phyloP scores from a whole-genome alignment of 1,284 basidiomycete genomes.

The Malassezia arunalokei region DNA sequence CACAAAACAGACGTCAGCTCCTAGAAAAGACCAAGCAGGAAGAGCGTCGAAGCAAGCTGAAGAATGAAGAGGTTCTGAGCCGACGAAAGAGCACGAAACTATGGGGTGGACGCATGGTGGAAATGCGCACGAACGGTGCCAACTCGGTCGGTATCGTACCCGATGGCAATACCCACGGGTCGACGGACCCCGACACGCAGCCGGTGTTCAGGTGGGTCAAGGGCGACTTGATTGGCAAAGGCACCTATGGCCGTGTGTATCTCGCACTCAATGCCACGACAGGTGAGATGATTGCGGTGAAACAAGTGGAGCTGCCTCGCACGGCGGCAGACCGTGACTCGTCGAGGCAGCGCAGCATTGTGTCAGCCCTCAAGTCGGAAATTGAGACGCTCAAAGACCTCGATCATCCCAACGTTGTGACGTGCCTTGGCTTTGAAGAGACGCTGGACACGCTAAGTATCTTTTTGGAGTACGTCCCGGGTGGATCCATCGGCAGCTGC shows the following conservation, averaged over 20 bases:
- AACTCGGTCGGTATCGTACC: constrained; percentile 29
- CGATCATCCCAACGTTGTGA: constrained; percentile 92
- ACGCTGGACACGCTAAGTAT: constrained; percentile 81
- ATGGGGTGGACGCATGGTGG: constrained; percentile 85
- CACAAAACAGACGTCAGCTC: constrained; percentile 52
- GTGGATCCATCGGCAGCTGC: constrained; percentile 87
- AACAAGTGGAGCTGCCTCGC: constrained; percentile 89
- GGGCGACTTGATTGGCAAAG: constrained; percentile 90
- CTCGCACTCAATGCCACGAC: constrained; percentile 94
- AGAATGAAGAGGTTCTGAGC: constrained; percentile 49
- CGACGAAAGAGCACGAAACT: constrained; percentile 82
- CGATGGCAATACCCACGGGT: constrained; percentile 7
- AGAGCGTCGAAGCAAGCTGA: constrained; percentile 48
- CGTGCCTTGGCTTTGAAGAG: constrained; percentile 83
- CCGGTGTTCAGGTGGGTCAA: constrained; percentile 93
- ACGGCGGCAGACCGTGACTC: constrained; percentile 82
- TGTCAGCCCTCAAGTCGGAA: constrained; percentile 83
- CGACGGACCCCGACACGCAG: constrained; percentile 8
- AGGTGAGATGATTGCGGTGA: constrained; percentile 98
- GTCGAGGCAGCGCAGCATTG: constrained; percentile 66
- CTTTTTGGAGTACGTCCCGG: constrained; percentile 69
- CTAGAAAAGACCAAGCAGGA: constrained; percentile 27
- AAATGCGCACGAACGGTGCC: constrained; percentile 57
- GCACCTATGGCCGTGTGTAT: constrained; percentile 91
- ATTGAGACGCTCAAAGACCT: constrained; percentile 86